Evolutionary conservation across 2,329 filamentous ascomycete species (phyloP).

Genomic region (Ophiostoma australiae): DNA sequence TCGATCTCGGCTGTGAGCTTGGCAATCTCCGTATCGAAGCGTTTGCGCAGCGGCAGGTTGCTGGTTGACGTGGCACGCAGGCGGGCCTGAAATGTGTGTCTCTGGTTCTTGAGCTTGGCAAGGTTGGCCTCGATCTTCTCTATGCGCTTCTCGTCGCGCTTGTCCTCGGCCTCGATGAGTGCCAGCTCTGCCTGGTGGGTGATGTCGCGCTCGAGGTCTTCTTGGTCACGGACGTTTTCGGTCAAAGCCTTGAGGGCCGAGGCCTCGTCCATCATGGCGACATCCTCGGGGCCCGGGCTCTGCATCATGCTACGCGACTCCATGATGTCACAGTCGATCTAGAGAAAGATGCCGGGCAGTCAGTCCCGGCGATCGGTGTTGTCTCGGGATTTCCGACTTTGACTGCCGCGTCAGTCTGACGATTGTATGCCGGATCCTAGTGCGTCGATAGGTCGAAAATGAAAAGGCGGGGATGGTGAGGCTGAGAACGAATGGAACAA

Average conservation of each 20-base stretch:
- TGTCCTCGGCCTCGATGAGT: slow-evolving; percentile 58
- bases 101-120: slow-evolving; percentile 59
- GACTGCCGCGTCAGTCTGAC: not conserved
- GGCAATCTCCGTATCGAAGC: slow-evolving; percentile 60
- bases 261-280: slow-evolving; percentile 48
- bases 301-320: not conserved
- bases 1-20: slow-evolving; percentile 53
- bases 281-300: slow-evolving; percentile 3
- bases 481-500: not conserved
- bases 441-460: not conserved
- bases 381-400: not conserved
- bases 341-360: too few species aligned
- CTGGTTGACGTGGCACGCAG: slow-evolving; percentile 40
- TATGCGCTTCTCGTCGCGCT: slow-evolving; percentile 58
- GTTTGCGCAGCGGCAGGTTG: slow-evolving; percentile 50
- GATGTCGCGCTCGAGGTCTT: slow-evolving; percentile 87
- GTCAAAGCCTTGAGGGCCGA: slow-evolving; percentile 58
- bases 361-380: not conserved
- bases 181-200: slow-evolving; percentile 56
- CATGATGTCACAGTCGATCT: not conserved
- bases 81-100: slow-evolving; percentile 50
- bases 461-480: not conserved
- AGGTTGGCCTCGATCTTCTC: slow-evolving; percentile 52
- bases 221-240: slow-evolving; percentile 72
- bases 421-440: not conserved